phyloP scores from a whole-genome alignment of 2,329 filamentous ascomycete species.

The Ophiostoma triangulosporum region DNA sequence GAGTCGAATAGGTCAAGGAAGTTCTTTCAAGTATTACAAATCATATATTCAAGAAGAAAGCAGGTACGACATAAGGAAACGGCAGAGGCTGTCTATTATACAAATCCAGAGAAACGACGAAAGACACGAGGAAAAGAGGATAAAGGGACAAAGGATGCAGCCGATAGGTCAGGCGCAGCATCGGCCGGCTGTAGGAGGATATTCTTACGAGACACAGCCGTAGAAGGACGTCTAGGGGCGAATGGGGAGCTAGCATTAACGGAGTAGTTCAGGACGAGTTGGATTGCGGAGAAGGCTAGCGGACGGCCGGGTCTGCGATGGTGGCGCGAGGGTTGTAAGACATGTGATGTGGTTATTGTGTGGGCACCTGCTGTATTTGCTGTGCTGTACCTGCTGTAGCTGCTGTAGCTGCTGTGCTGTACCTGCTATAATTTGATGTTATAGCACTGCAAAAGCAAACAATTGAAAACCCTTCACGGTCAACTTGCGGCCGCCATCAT shows the following conservation, averaged over 20 bases:
- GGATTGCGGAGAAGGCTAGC: constrained; percentile 12
- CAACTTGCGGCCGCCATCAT: no score
- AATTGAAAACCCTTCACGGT: no score
- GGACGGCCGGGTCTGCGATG: constrained; percentile 3
- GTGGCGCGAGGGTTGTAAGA: background rate
- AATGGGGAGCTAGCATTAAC: constrained; percentile 4
- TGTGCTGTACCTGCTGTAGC: no score
- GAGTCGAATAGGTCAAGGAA: no score
- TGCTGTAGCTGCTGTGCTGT: no score
- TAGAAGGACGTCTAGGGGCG: constrained; percentile 4
- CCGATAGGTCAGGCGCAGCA: constrained; percentile 8
- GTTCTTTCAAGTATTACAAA: background rate
- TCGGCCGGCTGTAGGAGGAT: constrained; percentile 8
- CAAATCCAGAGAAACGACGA: background rate
- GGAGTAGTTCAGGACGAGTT: background rate
- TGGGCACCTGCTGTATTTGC: no score
- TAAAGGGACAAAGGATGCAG: constrained; percentile 1
- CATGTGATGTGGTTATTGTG: background rate
- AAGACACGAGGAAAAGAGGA: background rate
- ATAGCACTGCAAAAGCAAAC: no score
- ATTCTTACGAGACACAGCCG: background rate
- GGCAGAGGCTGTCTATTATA: constrained; percentile 5
- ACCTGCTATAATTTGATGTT: no score
- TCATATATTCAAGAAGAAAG: background rate
- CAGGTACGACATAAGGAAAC: constrained; percentile 6